These are phyloP conservation scores for Daldinia loculata DNA, from an alignment of 495 filamentous ascomycete genomes.

Conservation along the genomic window DNA sequence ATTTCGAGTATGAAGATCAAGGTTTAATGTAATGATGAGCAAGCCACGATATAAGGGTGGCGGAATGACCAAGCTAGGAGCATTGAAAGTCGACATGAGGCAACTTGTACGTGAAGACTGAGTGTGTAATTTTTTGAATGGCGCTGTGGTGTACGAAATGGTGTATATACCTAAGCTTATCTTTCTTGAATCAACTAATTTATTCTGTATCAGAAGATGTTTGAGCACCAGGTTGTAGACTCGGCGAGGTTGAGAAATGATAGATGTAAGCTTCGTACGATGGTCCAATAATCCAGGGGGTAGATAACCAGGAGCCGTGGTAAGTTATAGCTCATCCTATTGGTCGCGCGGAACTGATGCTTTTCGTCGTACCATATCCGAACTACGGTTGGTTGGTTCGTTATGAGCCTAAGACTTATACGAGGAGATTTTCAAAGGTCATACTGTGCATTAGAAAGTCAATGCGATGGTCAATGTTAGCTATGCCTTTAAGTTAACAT, in stretches of 20 bases:
- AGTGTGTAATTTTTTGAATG: not conserved
- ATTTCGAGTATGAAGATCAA: constrained; percentile 32
- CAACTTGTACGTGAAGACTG: not conserved
- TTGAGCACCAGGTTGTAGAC: not conserved
- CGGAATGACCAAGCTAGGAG: not conserved
- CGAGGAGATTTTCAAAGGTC: not conserved
- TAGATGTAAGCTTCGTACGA: not conserved
- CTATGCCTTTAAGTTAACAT: not conserved
- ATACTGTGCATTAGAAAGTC: not conserved
- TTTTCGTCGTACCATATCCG: constrained; percentile 3
- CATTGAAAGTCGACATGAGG: not conserved
- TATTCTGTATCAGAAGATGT: not conserved
- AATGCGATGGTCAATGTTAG: not conserved
- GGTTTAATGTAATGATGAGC: constrained; percentile 5
- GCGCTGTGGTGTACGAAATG: constrained; percentile 2
- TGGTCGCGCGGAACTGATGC: not conserved
- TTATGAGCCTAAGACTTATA: not conserved
- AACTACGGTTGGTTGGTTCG: not conserved
- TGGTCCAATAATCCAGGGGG: not conserved
- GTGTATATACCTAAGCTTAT: not conserved
- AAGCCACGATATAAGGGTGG: not conserved
- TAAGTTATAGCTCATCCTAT: not conserved
- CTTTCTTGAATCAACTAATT: not conserved
- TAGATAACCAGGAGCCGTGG: not conserved
- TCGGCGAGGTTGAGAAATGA: not conserved